Percentiles rank a stretch among this genome's conserved stretches.
Evolutionary conservation across 2,329 filamentous ascomycete species (phyloP).

Genomic region (Hypomyces rosellus): DNA sequence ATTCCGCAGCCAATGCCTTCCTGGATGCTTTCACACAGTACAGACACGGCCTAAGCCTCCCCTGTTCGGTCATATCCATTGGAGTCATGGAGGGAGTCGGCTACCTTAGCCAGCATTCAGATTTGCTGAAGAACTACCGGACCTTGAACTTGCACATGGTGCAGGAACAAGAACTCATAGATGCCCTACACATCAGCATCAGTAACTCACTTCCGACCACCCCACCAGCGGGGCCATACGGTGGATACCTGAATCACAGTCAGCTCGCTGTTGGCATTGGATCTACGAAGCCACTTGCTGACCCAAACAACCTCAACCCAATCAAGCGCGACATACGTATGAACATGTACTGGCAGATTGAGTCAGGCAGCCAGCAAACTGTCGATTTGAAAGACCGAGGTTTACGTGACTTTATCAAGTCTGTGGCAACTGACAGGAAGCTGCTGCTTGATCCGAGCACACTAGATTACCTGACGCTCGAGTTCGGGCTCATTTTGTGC

Average conservation of each 20-base stretch:
- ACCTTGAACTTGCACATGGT: constrained; percentile 9
- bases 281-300: not conserved
- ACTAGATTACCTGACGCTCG: not conserved
- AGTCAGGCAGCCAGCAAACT: not conserved
- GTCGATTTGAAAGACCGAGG: not conserved
- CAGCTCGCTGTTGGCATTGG: not conserved
- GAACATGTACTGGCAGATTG: not conserved
- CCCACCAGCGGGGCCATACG: not conserved
- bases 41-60: constrained; percentile 18
- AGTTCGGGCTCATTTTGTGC: not conserved
- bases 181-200: constrained; percentile 1
- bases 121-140: not conserved
- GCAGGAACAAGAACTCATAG: constrained; percentile 16
- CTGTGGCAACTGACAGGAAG: not conserved
- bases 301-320: not conserved
- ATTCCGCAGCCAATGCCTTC: constrained; percentile 34
- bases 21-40: constrained; percentile 30
- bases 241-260: not conserved
- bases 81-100: constrained; percentile 30
- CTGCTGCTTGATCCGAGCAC: not conserved
- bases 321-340: not conserved
- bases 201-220: not conserved
- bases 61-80: constrained; percentile 28
- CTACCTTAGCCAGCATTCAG: not conserved
- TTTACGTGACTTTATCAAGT: not conserved